Evolutionary conservation across 2,329 filamentous ascomycete species (phyloP), one percentile per base, ranked within the genome.

Genomic region (Fusarium abutilonis): DNA sequence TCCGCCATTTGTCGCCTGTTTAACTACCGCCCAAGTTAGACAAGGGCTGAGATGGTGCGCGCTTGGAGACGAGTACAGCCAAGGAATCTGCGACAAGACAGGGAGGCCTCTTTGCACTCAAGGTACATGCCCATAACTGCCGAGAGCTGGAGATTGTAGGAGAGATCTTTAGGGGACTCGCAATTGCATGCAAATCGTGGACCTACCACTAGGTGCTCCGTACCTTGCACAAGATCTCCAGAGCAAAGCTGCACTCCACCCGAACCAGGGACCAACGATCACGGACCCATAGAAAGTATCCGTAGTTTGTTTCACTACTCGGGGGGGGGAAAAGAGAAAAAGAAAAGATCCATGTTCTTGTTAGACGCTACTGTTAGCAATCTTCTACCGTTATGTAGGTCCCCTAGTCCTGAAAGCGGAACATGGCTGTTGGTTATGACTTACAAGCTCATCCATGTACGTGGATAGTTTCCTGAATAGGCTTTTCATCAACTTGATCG

Each of bases 251-350:
- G 21, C 48, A 48, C 26, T 40, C 51, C 44, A 45, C 26, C 11
- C 32, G 21, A 29, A 46, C 47, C 41, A 45, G 39, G 14, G 31
- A n/a, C 21, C n/a, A n/a, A 14, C 21, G 43, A 31, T 57, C 61
- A 56, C 60, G 32, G 59, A 58, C 28, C 42, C 52, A 41, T 32
- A 42, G 31, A 49, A 23, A 4, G 21, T 23, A 23, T 23, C 21
- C 21, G 21, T 53, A 23, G 47, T 35, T 62, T 54, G 61, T 65
- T 65, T 64, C 56, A 59, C 34, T 43, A 39, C 26, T 39, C 60
- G 50, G 60, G 46, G 51, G n/a, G n/a, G n/a, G n/a, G n/a, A n/a
- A 19, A 19, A 49, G 39, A 56, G 49, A 42, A 29, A 31, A 34
- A 32, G 10, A 38, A 21, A 48, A 14, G 50, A 26, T 38, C 31